Conservation (phyloP, 805 yeast genomes). For the Candida adriatica region DNA sequence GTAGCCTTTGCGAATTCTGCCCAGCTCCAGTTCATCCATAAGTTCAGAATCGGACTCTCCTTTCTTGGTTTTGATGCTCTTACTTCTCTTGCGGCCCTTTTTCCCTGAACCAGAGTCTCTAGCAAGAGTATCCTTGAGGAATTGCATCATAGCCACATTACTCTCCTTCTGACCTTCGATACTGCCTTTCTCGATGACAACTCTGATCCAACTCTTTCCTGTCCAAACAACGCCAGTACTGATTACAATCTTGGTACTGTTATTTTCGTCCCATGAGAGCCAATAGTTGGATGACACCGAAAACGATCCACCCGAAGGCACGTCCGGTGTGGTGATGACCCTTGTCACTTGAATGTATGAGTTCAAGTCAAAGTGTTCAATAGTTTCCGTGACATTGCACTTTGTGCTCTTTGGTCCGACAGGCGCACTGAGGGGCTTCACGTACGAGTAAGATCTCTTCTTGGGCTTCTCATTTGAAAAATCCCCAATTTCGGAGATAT, state of each 20-base stretch:
- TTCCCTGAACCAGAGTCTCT: slow-evolving; percentile 11
- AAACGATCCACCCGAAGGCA: slow-evolving; percentile 79
- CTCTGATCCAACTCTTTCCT: slow-evolving; percentile 69
- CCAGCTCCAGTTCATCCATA: neutral
- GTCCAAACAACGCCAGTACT: slow-evolving; percentile 63
- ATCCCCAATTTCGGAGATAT: slow-evolving; percentile 40
- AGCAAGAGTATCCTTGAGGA: slow-evolving; percentile 27
- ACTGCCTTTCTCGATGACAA: slow-evolving; percentile 70
- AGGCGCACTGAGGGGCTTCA: slow-evolving; percentile 68
- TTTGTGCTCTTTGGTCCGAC: slow-evolving; percentile 91
- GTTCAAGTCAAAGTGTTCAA: slow-evolving; percentile 49
- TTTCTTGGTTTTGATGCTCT: slow-evolving; percentile 7
- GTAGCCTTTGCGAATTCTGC: slow-evolving; percentile 1
- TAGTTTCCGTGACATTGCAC: slow-evolving; percentile 54
- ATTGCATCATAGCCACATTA: slow-evolving; percentile 37
- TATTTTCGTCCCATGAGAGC: slow-evolving; percentile 57
- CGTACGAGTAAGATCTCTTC: slow-evolving; percentile 53
- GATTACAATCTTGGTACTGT: slow-evolving; percentile 45
- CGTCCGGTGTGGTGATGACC: slow-evolving; percentile 78
- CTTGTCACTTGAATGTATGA: slow-evolving; percentile 54
- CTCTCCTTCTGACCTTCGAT: slow-evolving; percentile 69
- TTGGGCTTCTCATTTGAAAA: slow-evolving; percentile 27
- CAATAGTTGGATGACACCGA: slow-evolving; percentile 52
- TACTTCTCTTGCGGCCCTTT: slow-evolving; percentile 14
- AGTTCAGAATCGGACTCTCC: neutral